Evolutionary conservation across 768 basidiomycete genomes (phyloP).

Genomic region (Tephrocybe rancida): DNA sequence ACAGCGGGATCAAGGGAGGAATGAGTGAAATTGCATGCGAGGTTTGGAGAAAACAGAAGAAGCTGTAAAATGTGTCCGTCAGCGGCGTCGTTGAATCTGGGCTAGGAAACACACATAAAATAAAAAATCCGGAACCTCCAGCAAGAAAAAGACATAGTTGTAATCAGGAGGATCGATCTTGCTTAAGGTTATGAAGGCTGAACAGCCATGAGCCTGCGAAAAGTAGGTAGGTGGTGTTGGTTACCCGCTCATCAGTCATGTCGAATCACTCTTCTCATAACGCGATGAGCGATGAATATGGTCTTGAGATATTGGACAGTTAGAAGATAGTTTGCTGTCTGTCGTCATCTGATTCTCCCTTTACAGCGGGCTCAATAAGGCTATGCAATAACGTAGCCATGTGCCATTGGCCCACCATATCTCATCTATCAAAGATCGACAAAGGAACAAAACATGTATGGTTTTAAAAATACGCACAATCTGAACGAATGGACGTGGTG

Average conservation of each 20-base stretch:
- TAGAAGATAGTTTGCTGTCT: background rate
- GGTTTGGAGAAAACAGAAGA: slow-evolving; percentile 1
- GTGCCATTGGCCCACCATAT: background rate
- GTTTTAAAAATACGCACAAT: no score
- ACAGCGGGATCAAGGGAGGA: background rate
- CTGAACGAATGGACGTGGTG: no score
- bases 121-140: background rate
- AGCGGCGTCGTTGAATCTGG: background rate
- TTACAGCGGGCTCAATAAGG: background rate
- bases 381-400: background rate
- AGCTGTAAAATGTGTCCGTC: background rate
- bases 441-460: no score
- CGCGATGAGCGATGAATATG: background rate
- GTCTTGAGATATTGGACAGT: background rate
- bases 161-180: no score
- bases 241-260: slow-evolving; percentile 5
- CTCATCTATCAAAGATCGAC: background rate
- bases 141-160: slow-evolving; percentile 9
- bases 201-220: background rate
- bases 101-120: background rate
- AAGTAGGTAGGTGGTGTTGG: background rate
- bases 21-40: slow-evolving; percentile 4
- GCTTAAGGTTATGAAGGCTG: background rate
- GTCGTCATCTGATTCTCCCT: background rate
- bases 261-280: background rate